Evolutionary conservation across 345 rosid species (phyloP).

Genomic region (Euphorbia tirucalli): DNA sequence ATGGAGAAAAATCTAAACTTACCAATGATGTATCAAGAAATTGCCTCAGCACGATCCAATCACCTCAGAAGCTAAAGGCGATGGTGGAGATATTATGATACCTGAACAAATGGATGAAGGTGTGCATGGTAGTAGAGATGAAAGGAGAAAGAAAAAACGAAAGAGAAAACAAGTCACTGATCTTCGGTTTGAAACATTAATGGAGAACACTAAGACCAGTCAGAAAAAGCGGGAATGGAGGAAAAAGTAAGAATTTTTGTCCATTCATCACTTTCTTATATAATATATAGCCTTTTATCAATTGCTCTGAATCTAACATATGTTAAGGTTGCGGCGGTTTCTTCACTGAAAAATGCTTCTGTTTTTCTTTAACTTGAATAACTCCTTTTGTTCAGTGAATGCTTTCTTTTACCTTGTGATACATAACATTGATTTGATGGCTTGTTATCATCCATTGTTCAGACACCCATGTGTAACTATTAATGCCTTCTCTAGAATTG

Average conservation of each 20-base stretch:
- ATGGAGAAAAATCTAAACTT: slow-evolving; percentile 39
- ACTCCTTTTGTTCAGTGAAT: not conserved
- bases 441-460: not conserved
- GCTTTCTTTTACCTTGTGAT: not conserved
- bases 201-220: slow-evolving; percentile 30
- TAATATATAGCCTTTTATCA: not conserved
- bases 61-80: slow-evolving; percentile 18
- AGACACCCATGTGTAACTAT: not conserved
- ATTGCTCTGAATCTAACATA: not conserved
- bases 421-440: not conserved
- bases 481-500: not conserved
- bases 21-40: slow-evolving; percentile 23
- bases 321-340: not conserved
- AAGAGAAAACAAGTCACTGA: slow-evolving; percentile 65
- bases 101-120: slow-evolving; percentile 24
- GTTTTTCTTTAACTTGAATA: not conserved
- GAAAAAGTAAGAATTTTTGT: slow-evolving; percentile 45
- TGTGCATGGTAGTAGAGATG: slow-evolving; percentile 19
- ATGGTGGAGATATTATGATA: slow-evolving; percentile 12
- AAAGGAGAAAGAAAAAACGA: slow-evolving; percentile 61
- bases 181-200: slow-evolving; percentile 53
- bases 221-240: slow-evolving; percentile 63
- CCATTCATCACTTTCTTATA: not conserved
- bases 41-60: slow-evolving; percentile 16
- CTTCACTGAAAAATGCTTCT: not conserved